Base-by-base conservation (phyloP, 805 yeast genomes). In the Suhomyces xylopsoci region DNA sequence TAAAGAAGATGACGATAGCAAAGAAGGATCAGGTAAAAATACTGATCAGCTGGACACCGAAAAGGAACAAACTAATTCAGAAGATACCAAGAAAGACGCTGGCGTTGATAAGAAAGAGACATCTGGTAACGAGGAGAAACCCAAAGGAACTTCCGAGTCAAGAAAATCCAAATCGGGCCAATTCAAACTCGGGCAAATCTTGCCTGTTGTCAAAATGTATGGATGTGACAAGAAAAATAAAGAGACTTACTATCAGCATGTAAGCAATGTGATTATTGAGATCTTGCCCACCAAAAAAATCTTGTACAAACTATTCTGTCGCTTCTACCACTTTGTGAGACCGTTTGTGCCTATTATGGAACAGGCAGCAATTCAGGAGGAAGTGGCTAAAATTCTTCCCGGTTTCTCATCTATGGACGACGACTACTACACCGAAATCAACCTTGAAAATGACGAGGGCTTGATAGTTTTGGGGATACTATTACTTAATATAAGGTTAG, bases 301-400 rank as follows among this genome's bases (percentile, higher is more conserved):
- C 34, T 45, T 63, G 28, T 56, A 63, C 17, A 57, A 64, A 49
- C 62, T 74, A 10, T 62, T 69, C 45, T 57, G 62, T 45, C 63
- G 72, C 28, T 75, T 63, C 51, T 74, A 72, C 60, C 68, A 66
- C 50, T 73, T 68, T 60, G 77, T 73, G n/a, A 61, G 63, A 47
- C 77, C 78, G 8, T 70, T 75, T 48, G 61, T 72, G 19, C 74
- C 77, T 2, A 58, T 74, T 12, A 46, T 74, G 2, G 70, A 70
- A 48, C 75, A 73, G 52, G 48, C 58, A 6, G 50, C 63, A 9
- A 56, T 69, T n/a, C 36, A 61, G 24, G 45, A 51, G 25, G 78
- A 72, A 42, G 48, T 73, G 20, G 54, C 54, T 38, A 48, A 55
- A 28, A 48, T 72, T 4, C 61, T 72, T 32, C 49, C 52, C 2